A percentile compares a stretch with the other conserved stretches of the same genome.
Evolutionary conservation across 352 stramenopile genomes (phyloP).

Genomic region (Phytophthora pluvialis): DNA sequence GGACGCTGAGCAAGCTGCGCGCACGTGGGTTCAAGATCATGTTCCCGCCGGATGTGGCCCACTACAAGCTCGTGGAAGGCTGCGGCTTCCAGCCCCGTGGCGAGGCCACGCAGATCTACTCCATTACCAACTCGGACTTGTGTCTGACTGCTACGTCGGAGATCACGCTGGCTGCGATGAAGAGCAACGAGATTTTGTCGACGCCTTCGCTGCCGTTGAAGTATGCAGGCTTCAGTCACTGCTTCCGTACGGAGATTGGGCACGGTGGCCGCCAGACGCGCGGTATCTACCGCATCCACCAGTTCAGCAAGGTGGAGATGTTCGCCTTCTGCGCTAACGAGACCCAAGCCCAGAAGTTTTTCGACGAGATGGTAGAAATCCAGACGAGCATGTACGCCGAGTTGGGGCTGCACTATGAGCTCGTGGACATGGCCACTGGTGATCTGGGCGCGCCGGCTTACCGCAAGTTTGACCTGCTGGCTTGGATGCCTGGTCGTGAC

Average conservation of each 20-base stretch:
- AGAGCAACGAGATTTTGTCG: constrained; percentile 77
- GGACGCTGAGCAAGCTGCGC: constrained; percentile 73
- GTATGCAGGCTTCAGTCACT: constrained; percentile 86
- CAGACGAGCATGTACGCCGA: constrained; percentile 80
- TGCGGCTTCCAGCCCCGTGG: constrained; percentile 88
- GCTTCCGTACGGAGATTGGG: constrained; percentile 89
- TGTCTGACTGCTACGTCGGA: constrained; percentile 87
- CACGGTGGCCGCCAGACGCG: constrained; percentile 73
- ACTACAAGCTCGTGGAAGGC: constrained; percentile 83
- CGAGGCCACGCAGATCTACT: constrained; percentile 90
- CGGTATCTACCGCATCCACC: constrained; percentile 90
- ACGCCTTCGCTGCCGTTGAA: constrained; percentile 68
- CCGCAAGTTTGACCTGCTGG: constrained; percentile 89
- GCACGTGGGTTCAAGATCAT: constrained; percentile 76
- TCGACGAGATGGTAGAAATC: constrained; percentile 83
- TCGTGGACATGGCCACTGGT: constrained; percentile 87
- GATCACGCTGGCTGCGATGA: constrained; percentile 82
- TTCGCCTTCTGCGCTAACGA: constrained; percentile 82
- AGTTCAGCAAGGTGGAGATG: constrained; percentile 93
- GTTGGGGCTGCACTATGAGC: constrained; percentile 79
- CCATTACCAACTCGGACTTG: constrained; percentile 82
- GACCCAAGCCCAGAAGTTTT: constrained; percentile 69
- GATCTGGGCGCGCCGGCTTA: constrained; percentile 84
- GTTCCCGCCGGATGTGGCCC: constrained; percentile 84
- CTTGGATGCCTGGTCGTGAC: constrained; percentile 84